Conservation (phyloP, 108 stramenopile genomes). For the Skeletonema potamos region DNA sequence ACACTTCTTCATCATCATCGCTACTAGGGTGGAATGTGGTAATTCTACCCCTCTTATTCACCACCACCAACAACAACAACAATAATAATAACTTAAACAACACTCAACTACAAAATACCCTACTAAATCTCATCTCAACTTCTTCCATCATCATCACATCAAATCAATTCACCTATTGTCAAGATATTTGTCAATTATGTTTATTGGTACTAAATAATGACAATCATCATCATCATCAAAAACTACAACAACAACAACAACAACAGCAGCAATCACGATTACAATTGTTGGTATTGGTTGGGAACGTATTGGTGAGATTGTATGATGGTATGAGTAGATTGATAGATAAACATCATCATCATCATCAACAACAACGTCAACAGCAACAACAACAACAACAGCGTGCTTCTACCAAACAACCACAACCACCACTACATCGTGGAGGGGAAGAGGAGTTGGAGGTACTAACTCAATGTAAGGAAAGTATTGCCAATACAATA, state of each 20-base stretch:
- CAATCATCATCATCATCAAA: too few species aligned
- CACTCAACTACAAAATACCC: conserved; percentile 6
- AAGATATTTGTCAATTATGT: neutral
- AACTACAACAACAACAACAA: too few species aligned
- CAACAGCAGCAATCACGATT: conserved; percentile 11
- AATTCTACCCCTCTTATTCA: conserved; percentile 35
- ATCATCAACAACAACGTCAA: too few species aligned
- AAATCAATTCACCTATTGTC: neutral
- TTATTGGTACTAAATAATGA: too few species aligned
- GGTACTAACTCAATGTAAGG: neutral
- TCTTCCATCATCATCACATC: neutral
- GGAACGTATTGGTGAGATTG: conserved; percentile 27
- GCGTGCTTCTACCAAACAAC: neutral
- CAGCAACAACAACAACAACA: neutral
- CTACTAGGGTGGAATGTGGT: conserved; percentile 24
- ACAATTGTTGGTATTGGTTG: conserved; percentile 18
- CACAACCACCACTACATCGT: too few species aligned
- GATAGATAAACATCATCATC: too few species aligned
- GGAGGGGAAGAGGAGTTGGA: neutral
- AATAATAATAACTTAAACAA: neutral
- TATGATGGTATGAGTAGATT: conserved; percentile 4
- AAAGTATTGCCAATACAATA: conserved; percentile 8
- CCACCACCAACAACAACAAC: neutral
- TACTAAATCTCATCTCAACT: conserved; percentile 12
- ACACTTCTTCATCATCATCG: neutral